Percentiles rank a stretch among this genome's conserved stretches.
Conservation (phyloP, 1,139 yeast genomes). For the Hyphopichia khmerensis region DNA sequence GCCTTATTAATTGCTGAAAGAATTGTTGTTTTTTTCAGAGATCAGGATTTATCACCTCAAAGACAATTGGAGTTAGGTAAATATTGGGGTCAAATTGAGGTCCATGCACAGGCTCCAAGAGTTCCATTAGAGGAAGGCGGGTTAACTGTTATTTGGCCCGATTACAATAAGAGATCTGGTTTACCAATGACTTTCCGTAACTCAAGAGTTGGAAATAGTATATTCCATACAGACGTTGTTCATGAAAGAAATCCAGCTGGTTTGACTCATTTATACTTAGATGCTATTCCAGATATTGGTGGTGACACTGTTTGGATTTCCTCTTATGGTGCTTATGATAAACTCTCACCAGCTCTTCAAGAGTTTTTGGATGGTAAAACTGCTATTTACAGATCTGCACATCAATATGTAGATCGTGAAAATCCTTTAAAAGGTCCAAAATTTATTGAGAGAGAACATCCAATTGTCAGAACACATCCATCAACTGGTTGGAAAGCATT, state of each 20-base stretch:
- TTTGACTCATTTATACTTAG: constrained; percentile 36
- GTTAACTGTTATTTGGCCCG: constrained; percentile 55
- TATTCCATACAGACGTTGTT: constrained; percentile 39
- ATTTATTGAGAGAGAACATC: constrained; percentile 38
- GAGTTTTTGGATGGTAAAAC: constrained; percentile 37
- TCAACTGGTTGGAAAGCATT: constrained; percentile 44
- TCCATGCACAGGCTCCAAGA: constrained; percentile 40
- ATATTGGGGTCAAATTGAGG: constrained; percentile 45
- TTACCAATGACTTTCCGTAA: constrained; percentile 27
- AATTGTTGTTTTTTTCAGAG: constrained; percentile 43
- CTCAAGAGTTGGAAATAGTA: constrained; percentile 31
- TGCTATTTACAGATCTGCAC: constrained; percentile 36
- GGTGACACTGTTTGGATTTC: constrained; percentile 40
- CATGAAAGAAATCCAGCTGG: constrained; percentile 41
- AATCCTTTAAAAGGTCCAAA: constrained; percentile 35
- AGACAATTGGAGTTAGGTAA: constrained; percentile 46
- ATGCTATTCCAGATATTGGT: constrained; percentile 34
- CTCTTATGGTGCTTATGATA: constrained; percentile 40
- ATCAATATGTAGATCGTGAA: constrained; percentile 31
- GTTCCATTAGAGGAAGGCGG: constrained; percentile 37
- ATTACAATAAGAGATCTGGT: constrained; percentile 28
- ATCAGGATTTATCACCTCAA: constrained; percentile 43
- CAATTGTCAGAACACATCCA: constrained; percentile 41
- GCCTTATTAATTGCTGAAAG: constrained; percentile 44
- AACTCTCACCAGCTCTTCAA: constrained; percentile 36